Evolutionary conservation across 345 rosid genomes (phyloP).

Genomic region (Salix koriyanagi): DNA sequence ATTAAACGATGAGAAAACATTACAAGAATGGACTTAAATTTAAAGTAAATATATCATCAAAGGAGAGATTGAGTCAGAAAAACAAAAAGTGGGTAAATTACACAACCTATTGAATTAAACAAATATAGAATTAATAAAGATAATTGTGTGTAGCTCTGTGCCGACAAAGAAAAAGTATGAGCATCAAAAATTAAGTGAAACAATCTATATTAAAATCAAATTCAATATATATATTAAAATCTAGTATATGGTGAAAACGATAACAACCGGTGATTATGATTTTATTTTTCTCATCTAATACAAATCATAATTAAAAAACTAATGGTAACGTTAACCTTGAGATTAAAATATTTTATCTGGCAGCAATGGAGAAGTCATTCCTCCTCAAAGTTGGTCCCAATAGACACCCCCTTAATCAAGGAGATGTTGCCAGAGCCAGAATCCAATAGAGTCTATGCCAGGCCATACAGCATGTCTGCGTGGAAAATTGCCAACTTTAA

Average conservation of each 20-base stretch:
- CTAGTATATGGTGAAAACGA: no score
- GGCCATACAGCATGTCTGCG: background rate
- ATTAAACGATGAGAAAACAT: background rate
- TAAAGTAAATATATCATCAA: background rate
- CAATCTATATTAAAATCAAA: no score
- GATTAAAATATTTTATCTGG: background rate
- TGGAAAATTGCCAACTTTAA: constrained; percentile 5
- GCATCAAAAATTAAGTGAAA: background rate
- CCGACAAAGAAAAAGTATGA: no score
- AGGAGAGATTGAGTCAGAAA: background rate
- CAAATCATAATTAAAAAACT: no score
- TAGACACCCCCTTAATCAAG: background rate
- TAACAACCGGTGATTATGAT: no score
- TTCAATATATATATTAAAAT: no score
- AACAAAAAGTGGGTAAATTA: background rate
- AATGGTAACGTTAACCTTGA: background rate
- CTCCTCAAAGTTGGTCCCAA: constrained; percentile 30
- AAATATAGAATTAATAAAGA: background rate
- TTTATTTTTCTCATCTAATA: no score
- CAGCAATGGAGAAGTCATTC: constrained; percentile 4
- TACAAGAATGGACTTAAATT: background rate
- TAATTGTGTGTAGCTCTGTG: background rate
- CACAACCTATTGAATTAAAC: background rate
- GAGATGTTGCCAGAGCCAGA: constrained; percentile 15
- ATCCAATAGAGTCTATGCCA: background rate